Base-by-base conservation (phyloP, 345 rosid genomes). In the Microcos paniculata region DNA sequence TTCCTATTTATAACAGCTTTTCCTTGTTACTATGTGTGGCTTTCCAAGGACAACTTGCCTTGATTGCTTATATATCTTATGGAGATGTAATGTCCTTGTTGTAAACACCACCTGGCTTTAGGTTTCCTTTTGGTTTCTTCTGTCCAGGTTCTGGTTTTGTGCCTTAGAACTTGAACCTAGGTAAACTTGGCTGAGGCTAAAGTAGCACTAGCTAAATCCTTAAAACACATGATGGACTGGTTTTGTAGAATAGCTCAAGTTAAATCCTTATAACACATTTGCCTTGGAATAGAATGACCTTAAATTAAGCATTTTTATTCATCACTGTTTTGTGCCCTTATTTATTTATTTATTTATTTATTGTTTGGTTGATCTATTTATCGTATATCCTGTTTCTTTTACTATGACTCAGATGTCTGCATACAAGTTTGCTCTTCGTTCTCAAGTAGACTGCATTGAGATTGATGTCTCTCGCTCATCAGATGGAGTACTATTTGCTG, bases 361-460 rank as follows among this genome's bases (percentile, higher is more conserved):
- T 67, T 67, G n/a, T 30, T 30, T 30, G 57, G 72, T 13, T 70
- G 57, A 52, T 70, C 31, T 21, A 12, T 16, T 64, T 77, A 19
- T 67, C 42, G 53, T 57, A 33, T 82, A 59, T 62, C 48, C 75
- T 26, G 77, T 62, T 71, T 76, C 28, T 66, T 70, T 61, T 21
- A 18, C 12, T 61, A 30, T 67, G 23, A 76, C 52, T 35, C 83
- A 96, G 99, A 85, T 93, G 87, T 86, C 87, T 78, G 98, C 99
- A 59, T 93, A 93, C 79, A 79, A 33, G 43, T 78, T 77, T 46
- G 96, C 99, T 40, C 82, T 96, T 68, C 85, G 67, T 78, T 85
- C 97, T 71, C 89, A 82, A 68, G 99, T 88, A 73, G 97, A 93
- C 83, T 96, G 99, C 80, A 86, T 96, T 33, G 98, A 96, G 90